Evolutionary conservation across 1,139 yeast genomes (phyloP).

Genomic region (Pichia norvegensis): DNA sequence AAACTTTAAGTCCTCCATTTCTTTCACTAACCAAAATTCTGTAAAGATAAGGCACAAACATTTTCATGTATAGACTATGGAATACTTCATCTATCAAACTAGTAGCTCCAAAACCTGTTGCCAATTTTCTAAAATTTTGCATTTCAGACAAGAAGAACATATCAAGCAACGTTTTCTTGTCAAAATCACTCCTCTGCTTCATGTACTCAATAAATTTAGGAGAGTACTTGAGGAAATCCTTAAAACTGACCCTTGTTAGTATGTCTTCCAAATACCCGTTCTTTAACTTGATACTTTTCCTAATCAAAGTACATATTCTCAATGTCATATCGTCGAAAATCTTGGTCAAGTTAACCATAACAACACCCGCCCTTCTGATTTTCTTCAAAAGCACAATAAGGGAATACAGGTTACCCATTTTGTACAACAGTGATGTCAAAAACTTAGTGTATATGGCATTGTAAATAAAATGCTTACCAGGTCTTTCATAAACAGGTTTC

Average conservation of each 20-base stretch:
- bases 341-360: slow-evolving; percentile 53
- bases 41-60: slow-evolving; percentile 30
- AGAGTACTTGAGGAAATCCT: slow-evolving; percentile 39
- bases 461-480: slow-evolving; percentile 87
- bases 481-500: slow-evolving; percentile 87
- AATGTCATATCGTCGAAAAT: slow-evolving; percentile 57
- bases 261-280: slow-evolving; percentile 47
- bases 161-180: slow-evolving; percentile 31
- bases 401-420: slow-evolving; percentile 49
- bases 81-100: slow-evolving; percentile 70
- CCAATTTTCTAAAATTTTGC: slow-evolving; percentile 60
- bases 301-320: slow-evolving; percentile 43
- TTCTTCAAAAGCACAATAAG: slow-evolving; percentile 59
- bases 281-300: slow-evolving; percentile 39
- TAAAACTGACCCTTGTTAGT: slow-evolving; percentile 40
- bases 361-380: slow-evolving; percentile 65
- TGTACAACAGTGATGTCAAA: slow-evolving; percentile 48
- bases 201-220: slow-evolving; percentile 29
- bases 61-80: slow-evolving; percentile 50
- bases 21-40: slow-evolving; percentile 4
- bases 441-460: slow-evolving; percentile 63
- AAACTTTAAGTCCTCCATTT: neutral
- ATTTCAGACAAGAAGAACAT: slow-evolving; percentile 45
- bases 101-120: slow-evolving; percentile 78
- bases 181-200: slow-evolving; percentile 18